Evolutionary conservation across 1,284 basidiomycete genomes (phyloP).

Genomic region (Polyporus tsugae): DNA sequence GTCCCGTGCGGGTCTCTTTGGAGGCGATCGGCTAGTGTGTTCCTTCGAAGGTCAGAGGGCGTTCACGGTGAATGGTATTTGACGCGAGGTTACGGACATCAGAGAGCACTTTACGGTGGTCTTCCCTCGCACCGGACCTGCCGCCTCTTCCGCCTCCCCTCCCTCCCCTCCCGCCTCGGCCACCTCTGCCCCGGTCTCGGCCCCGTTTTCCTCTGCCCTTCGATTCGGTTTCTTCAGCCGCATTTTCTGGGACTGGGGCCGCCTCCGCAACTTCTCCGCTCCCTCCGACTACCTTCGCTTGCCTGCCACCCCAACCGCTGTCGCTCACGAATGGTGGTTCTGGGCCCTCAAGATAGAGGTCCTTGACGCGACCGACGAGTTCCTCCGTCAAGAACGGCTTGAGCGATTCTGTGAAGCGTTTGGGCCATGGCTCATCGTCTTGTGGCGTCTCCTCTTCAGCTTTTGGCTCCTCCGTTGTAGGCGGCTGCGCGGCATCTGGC

Average conservation of each 20-base stretch:
- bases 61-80: slow-evolving; percentile 26
- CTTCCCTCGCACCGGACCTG: slow-evolving; percentile 56
- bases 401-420: slow-evolving; percentile 63
- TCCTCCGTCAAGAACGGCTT: slow-evolving; percentile 69
- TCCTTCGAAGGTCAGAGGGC: slow-evolving; percentile 29
- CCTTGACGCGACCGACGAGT: slow-evolving; percentile 69
- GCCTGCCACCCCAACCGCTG: slow-evolving; percentile 69
- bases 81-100: slow-evolving; percentile 62
- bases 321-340: slow-evolving; percentile 74
- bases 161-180: slow-evolving; percentile 56
- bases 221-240: slow-evolving; percentile 41
- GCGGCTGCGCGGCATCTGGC: slow-evolving; percentile 1
- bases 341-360: slow-evolving; percentile 79
- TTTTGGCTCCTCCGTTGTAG: neutral
- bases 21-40: slow-evolving; percentile 75
- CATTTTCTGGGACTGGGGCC: slow-evolving; percentile 31
- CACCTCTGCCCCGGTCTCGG: slow-evolving; percentile 52
- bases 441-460: slow-evolving; percentile 6
- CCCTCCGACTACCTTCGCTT: slow-evolving; percentile 40
- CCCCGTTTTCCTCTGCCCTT: slow-evolving; percentile 48
- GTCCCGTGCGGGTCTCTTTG: slow-evolving; percentile 82
- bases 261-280: slow-evolving; percentile 37
- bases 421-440: slow-evolving; percentile 66
- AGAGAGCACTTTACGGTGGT: slow-evolving; percentile 79
- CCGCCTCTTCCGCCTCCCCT: slow-evolving; percentile 50